Evolutionary conservation across 139 green algal species (phyloP), one percentile per base, ranked within the genome.

Genomic region (Coccomyxa sp.): DNA sequence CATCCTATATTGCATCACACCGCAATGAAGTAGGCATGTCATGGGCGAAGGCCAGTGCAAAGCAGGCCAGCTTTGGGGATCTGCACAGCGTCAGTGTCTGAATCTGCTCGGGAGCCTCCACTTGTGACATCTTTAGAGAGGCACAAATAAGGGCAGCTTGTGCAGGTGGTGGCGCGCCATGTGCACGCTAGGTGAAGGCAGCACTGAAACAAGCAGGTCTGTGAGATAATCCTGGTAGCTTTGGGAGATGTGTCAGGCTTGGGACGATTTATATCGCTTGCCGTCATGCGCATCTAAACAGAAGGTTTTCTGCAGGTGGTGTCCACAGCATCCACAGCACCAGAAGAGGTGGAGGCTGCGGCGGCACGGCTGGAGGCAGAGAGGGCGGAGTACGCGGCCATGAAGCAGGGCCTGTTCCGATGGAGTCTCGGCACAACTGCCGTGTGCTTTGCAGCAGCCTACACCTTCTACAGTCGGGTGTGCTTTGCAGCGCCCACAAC

Each of bases 341-440:
- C 84, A 16, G 86, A 81, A 13, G 86, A 91, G 60, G 58, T 57
- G 51, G 85, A 60, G 59, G 82, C 82, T 25, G 83, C 87, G 63
- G 84, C 81, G 27, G 92, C 88, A 31, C 28, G 79, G 57, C n/a
- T 71, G 18, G 83, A 67, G 25, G 86, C 82, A 0, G 89, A 92
- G 77, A 58, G 30, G 27, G 77, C 18, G n/a, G 81, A 81, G n/a
- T 97, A 96, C 82, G 91, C 95, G 25, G 13, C 84, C 58, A 76
- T 93, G 17, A 96, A 96, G 84, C 31, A 76, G 13, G 91, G 95
- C 77, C 91, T 93, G 58, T 88, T 92, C 86, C 74, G 75, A 0
- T 97, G 92, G 92, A 90, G 87, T 1, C 58, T 92, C 0, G 90
- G 59, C 10, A 82, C 92, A 0, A 87, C 87, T 0, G 79, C 82